Conservation (phyloP, 495 filamentous ascomycete species). For the Daldinia bambusicola region DNA sequence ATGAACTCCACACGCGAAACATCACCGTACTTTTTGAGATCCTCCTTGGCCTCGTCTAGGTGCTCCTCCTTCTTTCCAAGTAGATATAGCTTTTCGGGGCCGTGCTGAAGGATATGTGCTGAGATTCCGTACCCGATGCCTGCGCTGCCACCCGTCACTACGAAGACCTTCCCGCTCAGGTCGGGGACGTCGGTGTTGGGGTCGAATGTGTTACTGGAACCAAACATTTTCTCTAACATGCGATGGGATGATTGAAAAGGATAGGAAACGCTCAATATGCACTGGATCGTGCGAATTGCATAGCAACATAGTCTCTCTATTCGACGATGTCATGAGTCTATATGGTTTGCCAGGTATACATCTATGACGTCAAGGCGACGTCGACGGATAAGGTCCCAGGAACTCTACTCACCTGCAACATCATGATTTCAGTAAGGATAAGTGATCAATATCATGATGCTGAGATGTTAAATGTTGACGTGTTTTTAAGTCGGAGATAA, state of each 20-base stretch:
- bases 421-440: not conserved
- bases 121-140: conserved; percentile 61
- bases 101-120: conserved; percentile 64
- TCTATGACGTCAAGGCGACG: conserved; percentile 30
- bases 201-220: conserved; percentile 58
- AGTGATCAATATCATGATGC: not conserved
- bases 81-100: conserved; percentile 57
- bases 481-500: not conserved
- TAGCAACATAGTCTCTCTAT: not conserved
- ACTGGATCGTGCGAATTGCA: not conserved
- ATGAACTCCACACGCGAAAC: conserved; percentile 55
- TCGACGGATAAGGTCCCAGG: not conserved
- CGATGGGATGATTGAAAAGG: not conserved
- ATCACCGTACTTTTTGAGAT: conserved; percentile 54
- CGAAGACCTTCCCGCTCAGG: conserved; percentile 51
- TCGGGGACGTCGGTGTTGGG: conserved; percentile 44
- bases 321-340: conserved; percentile 12
- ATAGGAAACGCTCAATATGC: not conserved
- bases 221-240: conserved; percentile 26
- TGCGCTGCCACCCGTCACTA: conserved; percentile 57
- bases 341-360: conserved; percentile 7
- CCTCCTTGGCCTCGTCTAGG: conserved; percentile 52
- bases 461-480: not conserved
- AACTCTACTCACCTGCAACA: not conserved
- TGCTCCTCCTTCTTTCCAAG: conserved; percentile 61